phyloP scores from a whole-genome alignment of 768 basidiomycete genomes.

The Infundibulicybe gibba region DNA sequence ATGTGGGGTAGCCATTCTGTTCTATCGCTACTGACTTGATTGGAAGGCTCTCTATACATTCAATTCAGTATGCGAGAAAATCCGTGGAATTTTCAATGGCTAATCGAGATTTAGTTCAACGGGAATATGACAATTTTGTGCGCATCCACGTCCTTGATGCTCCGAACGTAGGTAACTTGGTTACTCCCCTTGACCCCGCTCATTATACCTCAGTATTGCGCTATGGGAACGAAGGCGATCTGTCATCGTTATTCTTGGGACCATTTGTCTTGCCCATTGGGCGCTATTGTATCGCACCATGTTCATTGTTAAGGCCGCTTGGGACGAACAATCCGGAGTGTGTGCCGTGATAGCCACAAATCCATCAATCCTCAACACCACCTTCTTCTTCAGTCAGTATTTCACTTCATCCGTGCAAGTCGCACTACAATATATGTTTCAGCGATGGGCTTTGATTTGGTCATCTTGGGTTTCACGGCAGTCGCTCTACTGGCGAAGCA shows the following conservation, averaged over 20 bases:
- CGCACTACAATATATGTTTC: background rate
- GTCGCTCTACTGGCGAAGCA: constrained; percentile 48
- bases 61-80: constrained; percentile 47
- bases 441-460: constrained; percentile 72
- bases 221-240: constrained; percentile 60
- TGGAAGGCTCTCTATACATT: constrained; percentile 60
- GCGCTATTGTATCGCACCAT: constrained; percentile 64
- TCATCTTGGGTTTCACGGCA: constrained; percentile 54
- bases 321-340: constrained; percentile 32
- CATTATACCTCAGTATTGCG: constrained; percentile 43
- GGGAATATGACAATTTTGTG: constrained; percentile 66
- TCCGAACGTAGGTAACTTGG: constrained; percentile 52
- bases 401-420: background rate
- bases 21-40: constrained; percentile 1
- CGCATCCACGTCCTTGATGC: constrained; percentile 66
- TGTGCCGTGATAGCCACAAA: constrained; percentile 55
- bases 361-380: constrained; percentile 54
- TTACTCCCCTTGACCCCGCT: constrained; percentile 4
- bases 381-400: constrained; percentile 58
- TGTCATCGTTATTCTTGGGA: constrained; percentile 46
- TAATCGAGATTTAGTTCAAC: constrained; percentile 38
- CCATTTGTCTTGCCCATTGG: constrained; percentile 63
- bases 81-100: background rate
- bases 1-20: constrained; percentile 16
- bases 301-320: constrained; percentile 59